These are phyloP conservation scores for Diospyros kaki DNA, from an alignment of 148 eudicot genomes.

Conservation along the genomic window DNA sequence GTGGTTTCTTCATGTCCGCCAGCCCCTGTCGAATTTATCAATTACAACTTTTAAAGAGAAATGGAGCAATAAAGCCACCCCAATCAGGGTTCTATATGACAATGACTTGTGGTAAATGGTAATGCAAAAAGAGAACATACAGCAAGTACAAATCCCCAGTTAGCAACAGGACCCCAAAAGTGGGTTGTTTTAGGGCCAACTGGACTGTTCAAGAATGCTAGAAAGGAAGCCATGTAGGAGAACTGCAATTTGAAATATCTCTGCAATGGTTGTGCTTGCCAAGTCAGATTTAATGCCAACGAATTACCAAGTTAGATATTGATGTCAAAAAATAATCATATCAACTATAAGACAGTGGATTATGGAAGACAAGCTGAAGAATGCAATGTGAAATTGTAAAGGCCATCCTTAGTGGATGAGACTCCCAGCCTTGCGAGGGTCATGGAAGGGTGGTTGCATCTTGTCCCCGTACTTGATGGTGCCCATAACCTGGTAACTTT, in stretches of 20 bases:
- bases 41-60: constrained; percentile 10
- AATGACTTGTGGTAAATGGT: neutral
- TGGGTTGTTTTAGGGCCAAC: constrained; percentile 97
- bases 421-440: no score
- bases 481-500: no score
- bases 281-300: no score
- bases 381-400: neutral
- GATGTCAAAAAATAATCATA: neutral
- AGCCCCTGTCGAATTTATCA: constrained; percentile 53
- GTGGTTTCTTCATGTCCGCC: constrained; percentile 86
- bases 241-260: constrained; percentile 9
- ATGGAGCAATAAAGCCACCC: neutral
- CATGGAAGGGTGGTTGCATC: no score
- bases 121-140: constrained; percentile 30
- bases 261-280: neutral
- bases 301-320: constrained; percentile 1
- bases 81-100: neutral
- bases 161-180: constrained; percentile 95
- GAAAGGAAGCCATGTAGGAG: constrained; percentile 65
- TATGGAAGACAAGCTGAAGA: neutral
- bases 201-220: constrained; percentile 81
- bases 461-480: no score
- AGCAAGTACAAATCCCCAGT: constrained; percentile 87
- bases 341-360: neutral
- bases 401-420: no score